Evolutionary conservation across 768 basidiomycete species (phyloP).

Genomic region (Hydnum rufescens): DNA sequence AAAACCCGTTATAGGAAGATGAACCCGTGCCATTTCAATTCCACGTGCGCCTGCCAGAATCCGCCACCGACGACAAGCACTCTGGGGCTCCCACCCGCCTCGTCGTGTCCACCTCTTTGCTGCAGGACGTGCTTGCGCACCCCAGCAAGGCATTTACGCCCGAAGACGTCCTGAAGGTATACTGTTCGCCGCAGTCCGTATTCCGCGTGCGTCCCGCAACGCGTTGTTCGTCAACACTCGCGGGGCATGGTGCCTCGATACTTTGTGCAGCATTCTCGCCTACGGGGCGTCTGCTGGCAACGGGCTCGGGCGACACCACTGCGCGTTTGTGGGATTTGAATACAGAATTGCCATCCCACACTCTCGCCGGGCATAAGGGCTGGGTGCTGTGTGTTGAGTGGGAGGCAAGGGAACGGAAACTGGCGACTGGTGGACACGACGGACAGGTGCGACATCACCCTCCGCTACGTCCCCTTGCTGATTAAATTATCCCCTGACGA

Average conservation of each 20-base stretch:
- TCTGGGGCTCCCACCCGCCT: conserved; percentile 45
- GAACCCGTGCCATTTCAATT: conserved; percentile 88
- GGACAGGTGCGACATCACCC: too few species aligned
- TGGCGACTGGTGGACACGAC: conserved; percentile 90
- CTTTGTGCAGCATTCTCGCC: conserved; percentile 92
- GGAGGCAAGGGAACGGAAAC: conserved; percentile 77
- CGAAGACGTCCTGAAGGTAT: conserved; percentile 75
- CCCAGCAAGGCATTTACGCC: conserved; percentile 48
- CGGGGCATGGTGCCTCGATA: conserved; percentile 85
- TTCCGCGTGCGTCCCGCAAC: conserved; percentile 89
- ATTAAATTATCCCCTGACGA: conserved; percentile 1
- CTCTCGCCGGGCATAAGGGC: conserved; percentile 71
- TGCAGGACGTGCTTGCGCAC: conserved; percentile 58
- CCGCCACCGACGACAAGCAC: conserved; percentile 15
- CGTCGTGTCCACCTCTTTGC: conserved; percentile 67
- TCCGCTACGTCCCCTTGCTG: conserved; percentile 14
- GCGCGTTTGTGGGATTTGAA: conserved; percentile 87
- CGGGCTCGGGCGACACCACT: conserved; percentile 86
- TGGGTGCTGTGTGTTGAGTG: conserved; percentile 98
- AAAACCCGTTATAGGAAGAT: conserved; percentile 31
- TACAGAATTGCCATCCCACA: conserved; percentile 80
- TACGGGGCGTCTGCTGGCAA: conserved; percentile 76
- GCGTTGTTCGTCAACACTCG: conserved; percentile 79
- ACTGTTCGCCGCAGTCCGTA: conserved; percentile 88
- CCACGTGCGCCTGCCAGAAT: conserved; percentile 50